phyloP scores from a whole-genome alignment of 306 rosid genomes.

The Fagus crenata region DNA sequence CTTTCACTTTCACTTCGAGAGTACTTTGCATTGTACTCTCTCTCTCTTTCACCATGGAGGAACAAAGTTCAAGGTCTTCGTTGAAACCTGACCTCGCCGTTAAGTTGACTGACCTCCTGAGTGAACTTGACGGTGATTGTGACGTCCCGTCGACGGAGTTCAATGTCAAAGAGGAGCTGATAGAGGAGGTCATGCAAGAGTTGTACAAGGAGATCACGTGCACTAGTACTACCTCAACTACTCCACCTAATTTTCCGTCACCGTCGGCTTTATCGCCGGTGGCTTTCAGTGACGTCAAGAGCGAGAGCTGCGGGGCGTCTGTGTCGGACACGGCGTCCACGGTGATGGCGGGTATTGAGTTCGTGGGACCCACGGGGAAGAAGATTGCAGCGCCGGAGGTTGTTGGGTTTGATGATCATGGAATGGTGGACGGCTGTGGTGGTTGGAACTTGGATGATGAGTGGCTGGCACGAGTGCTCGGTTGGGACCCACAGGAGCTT shows the following conservation, averaged over 20 bases:
- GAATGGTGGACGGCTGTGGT: constrained; percentile 4
- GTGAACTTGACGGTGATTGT: neutral
- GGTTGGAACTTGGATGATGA: neutral
- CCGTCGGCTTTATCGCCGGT: too few relatives aligned
- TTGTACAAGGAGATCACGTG: constrained; percentile 1
- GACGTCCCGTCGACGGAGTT: neutral
- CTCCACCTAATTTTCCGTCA: neutral
- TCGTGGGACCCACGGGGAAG: neutral
- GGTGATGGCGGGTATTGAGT: constrained; percentile 35
- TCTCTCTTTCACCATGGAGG: neutral
- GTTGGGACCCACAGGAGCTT: neutral
- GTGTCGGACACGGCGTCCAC: constrained; percentile 35
- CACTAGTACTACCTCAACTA: neutral
- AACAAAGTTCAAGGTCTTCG: neutral
- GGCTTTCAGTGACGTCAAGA: neutral
- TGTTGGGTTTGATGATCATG: neutral
- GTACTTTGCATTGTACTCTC: too few relatives aligned
- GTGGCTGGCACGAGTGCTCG: neutral
- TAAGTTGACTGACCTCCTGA: neutral
- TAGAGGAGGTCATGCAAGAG: constrained; percentile 9
- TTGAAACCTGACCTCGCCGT: neutral
- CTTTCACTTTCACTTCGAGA: neutral
- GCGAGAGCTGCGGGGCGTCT: constrained; percentile 40
- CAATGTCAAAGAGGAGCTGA: constrained; percentile 1
- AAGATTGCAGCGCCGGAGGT: neutral